phyloP scores from a whole-genome alignment of 2,329 filamentous ascomycete species.

The Fusarium sp. region DNA sequence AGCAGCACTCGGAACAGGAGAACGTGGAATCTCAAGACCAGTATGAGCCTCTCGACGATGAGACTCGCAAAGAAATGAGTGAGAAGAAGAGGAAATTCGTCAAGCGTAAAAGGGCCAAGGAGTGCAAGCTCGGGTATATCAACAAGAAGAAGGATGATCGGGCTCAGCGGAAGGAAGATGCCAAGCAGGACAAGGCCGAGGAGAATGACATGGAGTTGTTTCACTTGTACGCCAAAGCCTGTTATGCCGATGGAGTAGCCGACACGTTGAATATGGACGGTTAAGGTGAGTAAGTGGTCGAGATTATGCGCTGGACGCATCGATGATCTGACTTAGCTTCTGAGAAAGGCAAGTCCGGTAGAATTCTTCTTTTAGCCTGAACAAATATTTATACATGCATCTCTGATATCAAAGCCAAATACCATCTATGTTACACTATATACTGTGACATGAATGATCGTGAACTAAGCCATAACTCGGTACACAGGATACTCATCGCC shows the following conservation, averaged over 20 bases:
- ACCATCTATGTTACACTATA: background rate
- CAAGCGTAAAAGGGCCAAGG: background rate
- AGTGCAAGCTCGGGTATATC: background rate
- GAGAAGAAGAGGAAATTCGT: background rate
- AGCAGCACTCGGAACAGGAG: background rate
- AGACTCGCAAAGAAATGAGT: background rate
- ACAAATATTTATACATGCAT: background rate
- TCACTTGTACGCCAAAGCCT: background rate
- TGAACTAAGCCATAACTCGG: slow-evolving; percentile 27
- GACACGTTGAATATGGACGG: background rate
- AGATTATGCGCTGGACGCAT: background rate
- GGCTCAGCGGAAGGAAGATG: background rate
- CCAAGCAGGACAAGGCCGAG: background rate
- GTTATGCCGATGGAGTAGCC: background rate
- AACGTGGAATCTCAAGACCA: background rate
- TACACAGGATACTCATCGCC: slow-evolving; percentile 48
- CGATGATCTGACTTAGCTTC: background rate
- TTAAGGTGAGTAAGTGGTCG: background rate
- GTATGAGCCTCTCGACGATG: background rate
- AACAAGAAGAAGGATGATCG: background rate
- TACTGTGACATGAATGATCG: background rate
- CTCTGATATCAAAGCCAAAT: background rate
- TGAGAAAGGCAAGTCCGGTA: background rate
- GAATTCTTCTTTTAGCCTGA: background rate
- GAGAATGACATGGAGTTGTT: background rate